Base-by-base conservation (phyloP, 768 basidiomycete genomes). In the Russula olivacea region DNA sequence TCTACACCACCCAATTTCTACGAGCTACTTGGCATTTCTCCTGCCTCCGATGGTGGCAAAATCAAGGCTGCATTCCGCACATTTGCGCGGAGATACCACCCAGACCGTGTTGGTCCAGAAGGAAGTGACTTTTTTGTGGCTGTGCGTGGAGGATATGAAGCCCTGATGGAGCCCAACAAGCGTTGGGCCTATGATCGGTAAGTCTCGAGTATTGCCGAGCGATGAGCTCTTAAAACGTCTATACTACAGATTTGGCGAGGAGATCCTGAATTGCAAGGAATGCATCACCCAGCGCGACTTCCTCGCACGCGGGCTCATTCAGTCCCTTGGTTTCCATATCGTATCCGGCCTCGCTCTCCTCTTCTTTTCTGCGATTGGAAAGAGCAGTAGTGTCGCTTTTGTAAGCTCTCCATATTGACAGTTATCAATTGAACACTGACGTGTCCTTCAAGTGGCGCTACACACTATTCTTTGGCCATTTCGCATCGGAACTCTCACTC, bases 121-220 rank as follows among this genome's bases (percentile, higher is more conserved):
- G 86, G 86, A 9, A 86, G 85, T 66, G 78, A 78, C 14, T 58
- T 83, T 30, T 94, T 94, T 70, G 88, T 92, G 53, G 72, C 76
- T 51, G 84, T 89, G 5, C 76, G 89, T 62, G 83, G 86, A 69
- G 88, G 84, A 38, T 93, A 84, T 66, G 91, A 94, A 66, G 85
- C 87, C 1, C 72, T 94, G 30, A 90, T 86, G 71, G 80, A 91
- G 66, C 91, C 92, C 3, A 78, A 81, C 10, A 84, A 84, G 50
- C 74, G 91, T 54, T 93, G 92, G 76, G 92, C 91, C 0, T 94
- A 94, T 71, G 92, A 94, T 69, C 80, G 91, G 87, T 89, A 68
- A 57, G 81, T 71, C 38, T 40, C 0, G 8, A 40, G 9, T 41
- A 40, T 23, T 21, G 19, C 10, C 45, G 30, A 21, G 19, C 54